Evolutionary conservation across 2,329 filamentous ascomycete species (phyloP), one percentile per base, ranked within the genome.

Genomic region (Xylaria sp.): DNA sequence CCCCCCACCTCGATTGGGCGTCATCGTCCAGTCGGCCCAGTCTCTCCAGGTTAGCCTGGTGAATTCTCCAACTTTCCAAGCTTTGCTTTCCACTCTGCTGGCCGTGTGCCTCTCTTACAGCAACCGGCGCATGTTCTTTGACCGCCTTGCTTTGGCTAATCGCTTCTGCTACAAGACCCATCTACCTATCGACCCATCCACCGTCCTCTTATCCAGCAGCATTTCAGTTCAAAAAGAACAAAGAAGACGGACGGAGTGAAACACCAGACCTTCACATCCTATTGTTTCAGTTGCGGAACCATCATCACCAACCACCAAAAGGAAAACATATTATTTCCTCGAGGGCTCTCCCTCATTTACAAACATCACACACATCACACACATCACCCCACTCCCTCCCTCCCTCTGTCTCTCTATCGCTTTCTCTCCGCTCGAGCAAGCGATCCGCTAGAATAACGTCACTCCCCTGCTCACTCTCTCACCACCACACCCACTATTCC

Each of bases 1-100:
- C 70, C 65, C 23, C 23, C 69, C 71, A 64, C 70, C 65, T 46
- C 61, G 59, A 71, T 73, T 73, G 67, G 69, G 69, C 71, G 71
- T 73, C 69, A 73, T 72, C 39, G 48, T 55, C 54, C 41, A 46
- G 44, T 34, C 34, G 46, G 28, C 15, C 25, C 39, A 39, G 20
- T 20, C 32, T 44, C 32, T n/a, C 54, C 46, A 58, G 28, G 63
- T 41, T 44, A 61, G 34, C 50, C 28, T 54, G 32, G 39, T 28
- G 41, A 13, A 28, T 66, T 67, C 65, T 70, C 69, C 65, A 68
- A 66, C 69, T 63, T 70, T 70, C 68, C 55, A 68, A 63, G 65
- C 65, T 61, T 58, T 63, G 65, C 65, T 61, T 58, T 63, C 59
- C 39, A 41, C 48, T 60, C 28, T 50, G 15, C 48, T 15, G 23